These are phyloP conservation scores for Aspergillus terreus DNA, from an alignment of 2,329 filamentous ascomycete genomes.

Conservation along the genomic window DNA sequence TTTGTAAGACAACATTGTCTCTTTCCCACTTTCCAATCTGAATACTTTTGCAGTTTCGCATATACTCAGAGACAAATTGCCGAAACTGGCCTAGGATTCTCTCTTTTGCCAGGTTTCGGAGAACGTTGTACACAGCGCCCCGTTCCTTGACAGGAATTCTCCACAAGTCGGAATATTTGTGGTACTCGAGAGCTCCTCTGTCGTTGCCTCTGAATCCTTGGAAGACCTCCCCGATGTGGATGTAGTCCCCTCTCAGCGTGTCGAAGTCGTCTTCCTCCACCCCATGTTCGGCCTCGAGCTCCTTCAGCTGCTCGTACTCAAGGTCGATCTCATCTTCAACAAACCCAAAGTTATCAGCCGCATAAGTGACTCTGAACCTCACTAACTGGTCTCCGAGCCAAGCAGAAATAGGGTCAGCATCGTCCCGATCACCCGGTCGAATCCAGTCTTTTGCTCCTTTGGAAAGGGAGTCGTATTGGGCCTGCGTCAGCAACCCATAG, in stretches of 20 bases:
- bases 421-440: constrained; percentile 26
- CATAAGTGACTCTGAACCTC: constrained; percentile 43
- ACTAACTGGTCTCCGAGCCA: constrained; percentile 57
- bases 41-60: constrained; percentile 48
- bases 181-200: constrained; percentile 34
- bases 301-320: constrained; percentile 58
- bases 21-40: constrained; percentile 58
- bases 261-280: constrained; percentile 53
- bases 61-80: constrained; percentile 49
- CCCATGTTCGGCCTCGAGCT: constrained; percentile 57
- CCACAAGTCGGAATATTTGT: constrained; percentile 55
- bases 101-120: constrained; percentile 56
- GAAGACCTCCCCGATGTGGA: constrained; percentile 43
- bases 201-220: constrained; percentile 19
- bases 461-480: constrained; percentile 61
- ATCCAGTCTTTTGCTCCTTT: constrained; percentile 46
- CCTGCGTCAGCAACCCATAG: constrained; percentile 56
- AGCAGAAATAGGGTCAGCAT: constrained; percentile 43
- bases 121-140: constrained; percentile 62
- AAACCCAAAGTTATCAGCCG: constrained; percentile 49
- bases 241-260: constrained; percentile 46
- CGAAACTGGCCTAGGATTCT: constrained; percentile 48
- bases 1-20: constrained; percentile 59
- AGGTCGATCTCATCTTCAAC: constrained; percentile 59
- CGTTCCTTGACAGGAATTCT: constrained; percentile 54